phyloP scores from a whole-genome alignment of 345 rosid genomes.

The Sapria himalayana region DNA sequence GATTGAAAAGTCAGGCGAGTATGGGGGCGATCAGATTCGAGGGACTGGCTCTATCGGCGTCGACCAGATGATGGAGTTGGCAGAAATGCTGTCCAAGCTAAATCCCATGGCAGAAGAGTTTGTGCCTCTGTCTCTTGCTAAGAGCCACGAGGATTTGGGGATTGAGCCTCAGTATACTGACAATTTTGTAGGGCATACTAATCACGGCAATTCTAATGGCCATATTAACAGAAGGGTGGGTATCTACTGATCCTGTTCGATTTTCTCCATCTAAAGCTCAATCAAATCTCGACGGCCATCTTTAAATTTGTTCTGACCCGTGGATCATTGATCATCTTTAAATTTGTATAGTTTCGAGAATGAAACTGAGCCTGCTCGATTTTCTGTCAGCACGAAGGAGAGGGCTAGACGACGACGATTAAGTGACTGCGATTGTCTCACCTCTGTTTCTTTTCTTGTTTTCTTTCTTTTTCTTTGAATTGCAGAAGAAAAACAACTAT shows the following conservation, averaged over 20 bases:
- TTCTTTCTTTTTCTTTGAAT: conserved; percentile 8
- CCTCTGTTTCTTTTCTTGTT: background rate
- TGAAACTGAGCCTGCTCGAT: background rate
- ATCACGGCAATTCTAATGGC: conserved; percentile 32
- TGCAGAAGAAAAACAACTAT: conserved; percentile 47
- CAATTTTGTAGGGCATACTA: conserved; percentile 27
- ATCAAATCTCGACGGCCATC: too few species aligned
- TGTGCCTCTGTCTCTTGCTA: conserved; percentile 61
- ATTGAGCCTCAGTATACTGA: conserved; percentile 41
- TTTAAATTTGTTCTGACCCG: conserved; percentile 1
- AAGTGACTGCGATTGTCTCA: background rate
- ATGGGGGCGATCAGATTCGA: conserved; percentile 13
- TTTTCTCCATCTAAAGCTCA: background rate
- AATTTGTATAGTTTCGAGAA: conserved; percentile 5
- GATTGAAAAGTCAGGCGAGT: conserved; percentile 10
- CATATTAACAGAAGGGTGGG: conserved; percentile 49
- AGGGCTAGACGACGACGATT: background rate
- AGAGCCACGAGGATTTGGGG: conserved; percentile 16
- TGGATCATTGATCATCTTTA: background rate
- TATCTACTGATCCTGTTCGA: background rate
- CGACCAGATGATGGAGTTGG: conserved; percentile 54
- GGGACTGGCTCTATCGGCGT: conserved; percentile 9
- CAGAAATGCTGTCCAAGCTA: conserved; percentile 62
- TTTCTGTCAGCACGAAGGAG: background rate
- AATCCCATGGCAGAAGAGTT: conserved; percentile 94